Evolutionary conservation across 2,329 filamentous ascomycete genomes (phyloP).

Genomic region (Graphiopsis chlorocephala): DNA sequence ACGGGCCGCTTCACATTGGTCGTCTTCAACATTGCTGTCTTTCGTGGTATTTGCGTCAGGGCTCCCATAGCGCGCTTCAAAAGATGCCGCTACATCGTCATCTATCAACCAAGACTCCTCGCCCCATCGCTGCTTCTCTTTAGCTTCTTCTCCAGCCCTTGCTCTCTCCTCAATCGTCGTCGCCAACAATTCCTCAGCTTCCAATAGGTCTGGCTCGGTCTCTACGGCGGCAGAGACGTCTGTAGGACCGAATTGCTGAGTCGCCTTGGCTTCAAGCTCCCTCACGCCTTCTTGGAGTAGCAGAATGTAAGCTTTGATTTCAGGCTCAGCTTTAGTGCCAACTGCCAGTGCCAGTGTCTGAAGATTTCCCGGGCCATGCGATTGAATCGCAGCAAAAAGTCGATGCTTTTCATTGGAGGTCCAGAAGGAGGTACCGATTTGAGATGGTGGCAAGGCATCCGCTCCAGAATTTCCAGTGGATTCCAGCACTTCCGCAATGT

Average conservation of each 20-base stretch:
- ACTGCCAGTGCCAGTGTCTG: slow-evolving; percentile 62
- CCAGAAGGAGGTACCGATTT: slow-evolving; percentile 72
- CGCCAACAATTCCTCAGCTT: slow-evolving; percentile 55
- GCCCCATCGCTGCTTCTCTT: slow-evolving; percentile 49
- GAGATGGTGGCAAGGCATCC: slow-evolving; percentile 41
- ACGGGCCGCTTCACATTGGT: background rate
- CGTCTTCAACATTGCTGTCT: slow-evolving; percentile 15
- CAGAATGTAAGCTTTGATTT: slow-evolving; percentile 68
- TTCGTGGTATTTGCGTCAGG: slow-evolving; percentile 19
- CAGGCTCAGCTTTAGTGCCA: slow-evolving; percentile 68
- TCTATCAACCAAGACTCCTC: slow-evolving; percentile 65
- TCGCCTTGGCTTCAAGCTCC: slow-evolving; percentile 37
- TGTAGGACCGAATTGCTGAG: slow-evolving; percentile 43
- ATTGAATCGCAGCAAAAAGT: slow-evolving; percentile 65
- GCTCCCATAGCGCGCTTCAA: slow-evolving; percentile 26
- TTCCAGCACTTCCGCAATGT: slow-evolving; percentile 49
- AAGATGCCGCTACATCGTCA: slow-evolving; percentile 34
- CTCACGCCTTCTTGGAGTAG: slow-evolving; percentile 55
- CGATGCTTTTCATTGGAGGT: slow-evolving; percentile 64
- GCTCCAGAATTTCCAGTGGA: background rate
- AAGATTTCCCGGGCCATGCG: slow-evolving; percentile 62
- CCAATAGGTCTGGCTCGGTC: slow-evolving; percentile 57
- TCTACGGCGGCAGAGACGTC: slow-evolving; percentile 73
- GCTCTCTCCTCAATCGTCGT: slow-evolving; percentile 54
- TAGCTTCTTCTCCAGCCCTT: background rate